Percentiles rank a stretch among this genome's conserved stretches.
phyloP scores from a whole-genome alignment of 2,329 filamentous ascomycete species.

The Pyrenophora tritici-repentis region DNA sequence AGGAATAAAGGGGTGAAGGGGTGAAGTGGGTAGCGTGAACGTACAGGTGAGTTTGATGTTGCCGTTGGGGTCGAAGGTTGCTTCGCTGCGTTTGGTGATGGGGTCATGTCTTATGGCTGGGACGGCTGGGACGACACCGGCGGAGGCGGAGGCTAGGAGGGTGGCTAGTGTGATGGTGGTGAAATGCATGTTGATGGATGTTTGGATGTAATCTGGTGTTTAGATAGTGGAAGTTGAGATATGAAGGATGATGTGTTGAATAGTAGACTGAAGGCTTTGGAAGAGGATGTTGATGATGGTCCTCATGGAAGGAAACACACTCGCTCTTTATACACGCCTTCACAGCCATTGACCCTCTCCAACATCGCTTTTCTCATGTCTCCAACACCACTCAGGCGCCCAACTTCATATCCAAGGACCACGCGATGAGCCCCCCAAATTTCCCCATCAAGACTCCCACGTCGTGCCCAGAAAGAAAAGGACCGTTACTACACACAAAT shows the following conservation, averaged over 20 bases:
- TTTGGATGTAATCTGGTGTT: background rate
- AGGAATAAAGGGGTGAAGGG: no score
- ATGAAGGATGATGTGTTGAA: background rate
- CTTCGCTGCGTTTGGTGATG: constrained; percentile 11
- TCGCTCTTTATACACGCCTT: no score
- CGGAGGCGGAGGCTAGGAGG: constrained; percentile 12
- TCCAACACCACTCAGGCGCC: background rate
- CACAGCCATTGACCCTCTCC: background rate
- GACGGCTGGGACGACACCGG: constrained; percentile 8
- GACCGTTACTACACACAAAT: no score
- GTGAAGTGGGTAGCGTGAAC: background rate
- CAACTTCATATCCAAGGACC: background rate
- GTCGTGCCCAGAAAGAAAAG: no score
- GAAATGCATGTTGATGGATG: constrained; percentile 9
- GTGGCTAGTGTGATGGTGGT: constrained; percentile 4
- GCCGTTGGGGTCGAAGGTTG: constrained; percentile 10
- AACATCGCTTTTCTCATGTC: background rate
- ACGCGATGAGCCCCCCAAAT: no score
- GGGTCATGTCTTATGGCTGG: constrained; percentile 4
- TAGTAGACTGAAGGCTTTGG: background rate
- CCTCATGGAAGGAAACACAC: no score
- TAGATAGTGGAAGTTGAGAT: background rate
- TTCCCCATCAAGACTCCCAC: no score
- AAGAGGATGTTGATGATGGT: no score
- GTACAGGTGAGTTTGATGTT: constrained; percentile 19